Evolutionary conservation across 192 early-diverging fungal genomes (phyloP).

Genomic region (Coemansia asiatica): DNA sequence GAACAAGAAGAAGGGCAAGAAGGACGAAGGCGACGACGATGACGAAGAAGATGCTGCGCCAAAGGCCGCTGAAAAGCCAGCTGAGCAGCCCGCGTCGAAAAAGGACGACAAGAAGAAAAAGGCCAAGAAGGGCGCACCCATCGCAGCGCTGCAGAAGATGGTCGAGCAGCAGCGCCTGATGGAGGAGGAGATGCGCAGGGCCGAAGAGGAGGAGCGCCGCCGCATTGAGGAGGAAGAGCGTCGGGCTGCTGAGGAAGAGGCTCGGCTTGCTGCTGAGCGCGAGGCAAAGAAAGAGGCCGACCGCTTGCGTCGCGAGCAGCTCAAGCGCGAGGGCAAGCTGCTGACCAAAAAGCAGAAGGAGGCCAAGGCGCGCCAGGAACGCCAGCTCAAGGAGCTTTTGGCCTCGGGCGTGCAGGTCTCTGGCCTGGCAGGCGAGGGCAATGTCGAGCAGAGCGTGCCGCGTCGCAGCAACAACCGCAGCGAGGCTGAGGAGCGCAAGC

Average conservation of each 20-base stretch:
- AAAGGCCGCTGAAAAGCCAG: constrained; percentile 28
- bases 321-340: constrained; percentile 88
- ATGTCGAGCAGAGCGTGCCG: constrained; percentile 4
- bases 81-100: constrained; percentile 1
- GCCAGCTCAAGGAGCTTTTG: constrained; percentile 74
- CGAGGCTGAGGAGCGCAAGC: no score
- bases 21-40: constrained; percentile 58
- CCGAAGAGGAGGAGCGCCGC: constrained; percentile 75
- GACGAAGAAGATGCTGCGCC: constrained; percentile 31
- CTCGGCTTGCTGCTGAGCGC: constrained; percentile 65
- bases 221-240: constrained; percentile 69
- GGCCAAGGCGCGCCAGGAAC: constrained; percentile 68
- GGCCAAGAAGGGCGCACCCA: constrained; percentile 33
- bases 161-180: constrained; percentile 61
- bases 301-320: constrained; percentile 80
- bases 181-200: constrained; percentile 70
- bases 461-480: constrained; percentile 26
- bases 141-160: constrained; percentile 54
- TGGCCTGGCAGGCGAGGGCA: constrained; percentile 31
- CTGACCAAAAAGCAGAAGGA: constrained; percentile 92
- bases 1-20: no score
- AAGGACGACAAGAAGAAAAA: constrained; percentile 38
- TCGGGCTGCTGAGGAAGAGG: constrained; percentile 69
- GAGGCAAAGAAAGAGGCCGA: constrained; percentile 77
- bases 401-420: constrained; percentile 76